These are phyloP conservation scores for Flaveria linearis DNA, from an alignment of 129 eudicot genomes.

Conservation along the genomic window DNA sequence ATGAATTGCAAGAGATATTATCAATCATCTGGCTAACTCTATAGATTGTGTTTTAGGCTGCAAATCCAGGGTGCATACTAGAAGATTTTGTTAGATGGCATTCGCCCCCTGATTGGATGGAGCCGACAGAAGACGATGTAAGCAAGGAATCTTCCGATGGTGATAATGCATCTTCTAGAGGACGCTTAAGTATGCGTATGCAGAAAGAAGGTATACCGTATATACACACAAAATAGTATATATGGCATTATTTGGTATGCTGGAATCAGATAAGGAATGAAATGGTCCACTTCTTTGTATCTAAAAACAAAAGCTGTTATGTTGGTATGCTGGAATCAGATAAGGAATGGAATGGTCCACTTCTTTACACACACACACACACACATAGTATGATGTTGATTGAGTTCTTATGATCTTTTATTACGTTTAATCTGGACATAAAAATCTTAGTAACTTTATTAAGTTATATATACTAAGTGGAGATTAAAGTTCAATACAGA, in stretches of 20 bases:
- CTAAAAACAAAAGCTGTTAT: neutral
- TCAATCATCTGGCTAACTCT: constrained; percentile 9
- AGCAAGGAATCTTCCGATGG: constrained; percentile 45
- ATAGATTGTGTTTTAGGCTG: constrained; percentile 59
- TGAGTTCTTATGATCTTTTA: neutral
- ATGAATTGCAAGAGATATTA: neutral
- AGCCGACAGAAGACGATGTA: constrained; percentile 47
- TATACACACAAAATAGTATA: neutral
- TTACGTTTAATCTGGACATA: neutral
- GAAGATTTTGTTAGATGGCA: constrained; percentile 99
- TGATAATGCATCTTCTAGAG: constrained; percentile 56
- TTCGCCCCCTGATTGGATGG: constrained; percentile 99
- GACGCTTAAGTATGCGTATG: constrained; percentile 90
- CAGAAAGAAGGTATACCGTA: constrained; percentile 98
- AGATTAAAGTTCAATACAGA: neutral
- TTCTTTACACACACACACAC: no score
- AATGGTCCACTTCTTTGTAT: neutral
- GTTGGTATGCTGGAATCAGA: neutral
- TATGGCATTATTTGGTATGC: neutral
- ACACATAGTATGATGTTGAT: neutral
- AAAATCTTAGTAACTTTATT: neutral
- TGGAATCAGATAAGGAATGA: neutral
- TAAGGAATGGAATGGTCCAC: no score
- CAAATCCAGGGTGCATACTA: constrained; percentile 96
- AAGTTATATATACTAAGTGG: neutral